phyloP scores from a whole-genome alignment of 2,329 filamentous ascomycete species.

The Nannizzia gypsea region DNA sequence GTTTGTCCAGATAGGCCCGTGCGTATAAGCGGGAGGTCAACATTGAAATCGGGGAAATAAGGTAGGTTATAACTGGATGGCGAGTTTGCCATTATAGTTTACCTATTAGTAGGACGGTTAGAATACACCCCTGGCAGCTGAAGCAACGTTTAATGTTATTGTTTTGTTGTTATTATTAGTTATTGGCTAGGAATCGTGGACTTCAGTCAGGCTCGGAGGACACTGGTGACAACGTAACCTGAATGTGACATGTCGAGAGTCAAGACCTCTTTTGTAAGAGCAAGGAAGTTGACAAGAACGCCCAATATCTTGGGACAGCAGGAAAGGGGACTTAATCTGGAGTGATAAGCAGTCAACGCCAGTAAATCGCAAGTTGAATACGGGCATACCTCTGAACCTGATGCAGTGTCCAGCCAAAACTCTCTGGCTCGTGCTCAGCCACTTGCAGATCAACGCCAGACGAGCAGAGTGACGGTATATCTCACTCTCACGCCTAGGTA shows the following conservation, averaged over 20 bases:
- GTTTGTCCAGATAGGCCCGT: background rate
- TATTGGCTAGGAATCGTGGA: background rate
- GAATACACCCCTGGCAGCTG: background rate
- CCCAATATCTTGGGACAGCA: too few relatives aligned
- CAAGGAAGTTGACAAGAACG: background rate
- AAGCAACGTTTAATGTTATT: background rate
- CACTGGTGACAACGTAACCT: background rate
- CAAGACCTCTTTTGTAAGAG: background rate
- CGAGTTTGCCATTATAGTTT: background rate
- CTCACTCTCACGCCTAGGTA: background rate
- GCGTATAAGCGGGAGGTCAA: background rate
- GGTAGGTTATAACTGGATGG: background rate
- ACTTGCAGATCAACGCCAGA: background rate
- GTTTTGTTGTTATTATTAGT: background rate
- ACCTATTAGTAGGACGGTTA: background rate
- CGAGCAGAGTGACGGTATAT: background rate
- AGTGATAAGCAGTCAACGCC: too few relatives aligned
- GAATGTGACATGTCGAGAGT: background rate
- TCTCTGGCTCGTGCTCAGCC: background rate
- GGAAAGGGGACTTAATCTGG: too few relatives aligned
- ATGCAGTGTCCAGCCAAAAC: too few relatives aligned
- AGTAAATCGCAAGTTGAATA: background rate
- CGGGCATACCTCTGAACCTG: background rate
- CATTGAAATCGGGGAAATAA: background rate
- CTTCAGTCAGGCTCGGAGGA: background rate